Conservation (phyloP, 129 eudicot species). For the Erigeron canadensis region DNA sequence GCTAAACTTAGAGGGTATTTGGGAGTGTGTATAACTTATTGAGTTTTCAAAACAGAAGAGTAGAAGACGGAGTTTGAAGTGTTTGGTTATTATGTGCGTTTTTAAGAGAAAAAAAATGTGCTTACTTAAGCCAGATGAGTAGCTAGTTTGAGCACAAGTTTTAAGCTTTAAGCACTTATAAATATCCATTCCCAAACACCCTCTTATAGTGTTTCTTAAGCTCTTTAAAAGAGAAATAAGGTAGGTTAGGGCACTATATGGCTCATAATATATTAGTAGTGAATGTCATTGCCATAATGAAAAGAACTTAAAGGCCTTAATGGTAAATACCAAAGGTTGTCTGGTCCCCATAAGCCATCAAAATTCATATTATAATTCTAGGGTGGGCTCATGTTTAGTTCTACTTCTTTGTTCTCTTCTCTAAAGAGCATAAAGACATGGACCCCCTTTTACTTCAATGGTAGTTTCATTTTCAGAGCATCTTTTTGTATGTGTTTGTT, state of each 20-base stretch:
- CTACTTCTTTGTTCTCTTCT: slow-evolving; percentile 28
- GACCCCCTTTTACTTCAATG: slow-evolving; percentile 22
- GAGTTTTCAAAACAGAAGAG: too few species aligned
- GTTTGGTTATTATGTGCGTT: too few species aligned
- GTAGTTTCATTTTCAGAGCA: not conserved
- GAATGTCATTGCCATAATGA: slow-evolving; percentile 25
- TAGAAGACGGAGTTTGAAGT: too few species aligned
- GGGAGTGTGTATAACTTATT: too few species aligned
- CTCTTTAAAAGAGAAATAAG: slow-evolving; percentile 7
- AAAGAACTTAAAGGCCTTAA: slow-evolving; percentile 17
- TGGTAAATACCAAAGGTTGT: slow-evolving; percentile 26
- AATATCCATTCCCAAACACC: too few species aligned
- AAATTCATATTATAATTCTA: slow-evolving; percentile 28
- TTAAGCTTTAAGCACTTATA: too few species aligned
- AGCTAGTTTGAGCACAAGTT: too few species aligned
- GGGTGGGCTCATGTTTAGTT: slow-evolving; percentile 17
- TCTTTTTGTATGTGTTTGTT: too few species aligned
- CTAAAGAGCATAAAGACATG: slow-evolving; percentile 23
- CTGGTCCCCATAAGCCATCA: slow-evolving; percentile 34
- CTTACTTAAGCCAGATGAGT: too few species aligned
- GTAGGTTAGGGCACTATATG: slow-evolving; percentile 14
- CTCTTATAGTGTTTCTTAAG: not conserved
- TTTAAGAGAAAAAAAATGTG: too few species aligned
- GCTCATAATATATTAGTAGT: not conserved
- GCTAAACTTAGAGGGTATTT: not conserved